A percentile compares a stretch with the other conserved stretches of the same genome.
phyloP scores from a whole-genome alignment of 139 green algal genomes.

The Volvox reticuliferus region DNA sequence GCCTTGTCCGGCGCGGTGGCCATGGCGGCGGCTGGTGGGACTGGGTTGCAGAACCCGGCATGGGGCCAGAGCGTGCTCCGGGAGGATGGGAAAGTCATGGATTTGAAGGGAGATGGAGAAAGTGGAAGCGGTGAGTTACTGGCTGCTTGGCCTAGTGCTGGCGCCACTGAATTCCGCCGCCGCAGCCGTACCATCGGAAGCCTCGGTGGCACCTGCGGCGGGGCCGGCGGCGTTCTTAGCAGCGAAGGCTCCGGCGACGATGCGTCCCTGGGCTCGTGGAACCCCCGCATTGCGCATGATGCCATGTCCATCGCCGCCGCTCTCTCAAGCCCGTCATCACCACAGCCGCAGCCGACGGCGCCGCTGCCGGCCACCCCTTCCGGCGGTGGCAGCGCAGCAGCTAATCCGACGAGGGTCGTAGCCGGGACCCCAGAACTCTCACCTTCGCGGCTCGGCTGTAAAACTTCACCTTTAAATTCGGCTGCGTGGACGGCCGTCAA shows the following conservation, averaged over 20 bases:
- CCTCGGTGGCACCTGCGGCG: neutral
- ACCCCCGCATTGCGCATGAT: neutral
- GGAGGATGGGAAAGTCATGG: neutral
- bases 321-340: neutral
- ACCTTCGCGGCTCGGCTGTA: no score
- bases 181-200: no score
- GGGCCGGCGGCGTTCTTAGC: neutral
- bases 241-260: neutral
- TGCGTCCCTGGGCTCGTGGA: constrained; percentile 2
- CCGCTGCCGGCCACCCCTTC: neutral
- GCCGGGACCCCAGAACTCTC: no score
- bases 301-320: neutral
- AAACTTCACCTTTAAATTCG: no score
- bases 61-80: neutral
- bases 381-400: neutral
- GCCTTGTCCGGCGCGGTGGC: neutral
- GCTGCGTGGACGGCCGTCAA: no score
- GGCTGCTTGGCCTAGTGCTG: no score
- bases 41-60: neutral
- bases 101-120: neutral
- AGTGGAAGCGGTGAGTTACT: neutral
- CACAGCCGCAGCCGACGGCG: neutral
- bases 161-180: no score
- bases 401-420: no score
- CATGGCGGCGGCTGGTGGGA: neutral